Percentiles rank a stretch among this genome's conserved stretches.
phyloP scores from a whole-genome alignment of 129 eudicot species.

The Gnaphalium uliginosum region DNA sequence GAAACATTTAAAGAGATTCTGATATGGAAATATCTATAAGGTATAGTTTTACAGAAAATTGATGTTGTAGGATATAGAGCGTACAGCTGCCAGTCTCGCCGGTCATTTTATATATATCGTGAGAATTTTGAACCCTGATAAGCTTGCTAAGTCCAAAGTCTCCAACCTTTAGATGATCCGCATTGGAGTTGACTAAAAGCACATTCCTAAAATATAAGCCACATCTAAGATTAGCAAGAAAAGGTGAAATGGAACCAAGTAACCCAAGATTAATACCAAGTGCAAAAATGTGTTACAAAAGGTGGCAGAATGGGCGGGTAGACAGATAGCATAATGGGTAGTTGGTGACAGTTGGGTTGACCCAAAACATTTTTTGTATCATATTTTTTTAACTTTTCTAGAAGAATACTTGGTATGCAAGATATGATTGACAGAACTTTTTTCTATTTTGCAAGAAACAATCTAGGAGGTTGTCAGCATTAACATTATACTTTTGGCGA shows the following conservation, averaged over 20 bases:
- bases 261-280: not conserved
- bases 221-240: slow-evolving; percentile 4
- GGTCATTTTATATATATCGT: slow-evolving; percentile 91
- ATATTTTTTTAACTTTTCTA: not conserved
- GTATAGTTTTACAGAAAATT: not conserved
- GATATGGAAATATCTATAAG: not conserved
- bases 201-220: slow-evolving; percentile 67
- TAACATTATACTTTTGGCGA: not conserved
- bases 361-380: not conserved
- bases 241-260: slow-evolving; percentile 1
- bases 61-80: slow-evolving; percentile 29
- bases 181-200: slow-evolving; percentile 86
- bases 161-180: slow-evolving; percentile 97
- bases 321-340: not conserved
- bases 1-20: not conserved
- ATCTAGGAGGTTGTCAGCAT: not conserved
- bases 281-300: not conserved
- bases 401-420: not conserved
- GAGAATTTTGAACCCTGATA: slow-evolving; percentile 83
- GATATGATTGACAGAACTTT: not conserved
- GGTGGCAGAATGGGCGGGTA: not conserved
- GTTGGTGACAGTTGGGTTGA: not conserved
- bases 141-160: slow-evolving; percentile 98
- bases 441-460: not conserved
- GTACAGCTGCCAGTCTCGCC: slow-evolving; percentile 99